These are phyloP conservation scores for Penicillium brevicompactum DNA, from an alignment of 2,329 filamentous ascomycete genomes.

Conservation along the genomic window DNA sequence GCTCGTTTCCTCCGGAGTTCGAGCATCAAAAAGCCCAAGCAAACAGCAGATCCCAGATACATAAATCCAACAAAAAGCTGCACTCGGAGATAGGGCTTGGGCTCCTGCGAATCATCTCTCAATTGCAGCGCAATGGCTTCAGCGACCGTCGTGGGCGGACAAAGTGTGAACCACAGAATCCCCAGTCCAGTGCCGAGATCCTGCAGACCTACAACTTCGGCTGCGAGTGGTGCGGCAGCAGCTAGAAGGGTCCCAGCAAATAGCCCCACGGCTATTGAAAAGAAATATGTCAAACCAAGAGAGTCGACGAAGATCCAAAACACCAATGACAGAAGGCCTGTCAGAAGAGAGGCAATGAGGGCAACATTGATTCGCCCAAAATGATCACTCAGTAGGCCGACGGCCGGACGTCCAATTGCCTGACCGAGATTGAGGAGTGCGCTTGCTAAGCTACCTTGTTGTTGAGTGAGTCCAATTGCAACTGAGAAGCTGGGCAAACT, in stretches of 20 bases:
- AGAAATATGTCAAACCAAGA: constrained; percentile 3
- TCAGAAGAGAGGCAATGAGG: neutral
- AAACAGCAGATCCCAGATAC: neutral
- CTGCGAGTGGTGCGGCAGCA: constrained; percentile 3
- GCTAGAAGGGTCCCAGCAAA: constrained; percentile 6
- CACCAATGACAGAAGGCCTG: constrained; percentile 1
- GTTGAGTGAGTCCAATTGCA: constrained; percentile 55
- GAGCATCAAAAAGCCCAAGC: neutral
- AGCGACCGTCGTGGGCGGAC: constrained; percentile 3
- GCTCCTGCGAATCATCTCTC: neutral
- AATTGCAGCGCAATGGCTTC: constrained; percentile 10
- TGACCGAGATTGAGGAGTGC: constrained; percentile 64
- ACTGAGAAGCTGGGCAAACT: constrained; percentile 62
- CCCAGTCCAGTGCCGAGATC: neutral
- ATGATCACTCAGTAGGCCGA: constrained; percentile 61
- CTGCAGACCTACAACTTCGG: constrained; percentile 8
- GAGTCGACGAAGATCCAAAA: constrained; percentile 6
- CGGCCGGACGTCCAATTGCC: constrained; percentile 53
- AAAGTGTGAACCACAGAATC: constrained; percentile 3
- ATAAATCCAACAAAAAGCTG: constrained; percentile 1
- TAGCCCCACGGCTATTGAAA: constrained; percentile 6
- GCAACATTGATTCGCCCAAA: constrained; percentile 64
- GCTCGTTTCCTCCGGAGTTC: neutral
- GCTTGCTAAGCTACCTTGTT: constrained; percentile 58
- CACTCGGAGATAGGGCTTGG: neutral